Evolutionary conservation across 768 basidiomycete genomes (phyloP), one percentile per base, ranked within the genome.

Genomic region (Hygrophorus pudorinus): DNA sequence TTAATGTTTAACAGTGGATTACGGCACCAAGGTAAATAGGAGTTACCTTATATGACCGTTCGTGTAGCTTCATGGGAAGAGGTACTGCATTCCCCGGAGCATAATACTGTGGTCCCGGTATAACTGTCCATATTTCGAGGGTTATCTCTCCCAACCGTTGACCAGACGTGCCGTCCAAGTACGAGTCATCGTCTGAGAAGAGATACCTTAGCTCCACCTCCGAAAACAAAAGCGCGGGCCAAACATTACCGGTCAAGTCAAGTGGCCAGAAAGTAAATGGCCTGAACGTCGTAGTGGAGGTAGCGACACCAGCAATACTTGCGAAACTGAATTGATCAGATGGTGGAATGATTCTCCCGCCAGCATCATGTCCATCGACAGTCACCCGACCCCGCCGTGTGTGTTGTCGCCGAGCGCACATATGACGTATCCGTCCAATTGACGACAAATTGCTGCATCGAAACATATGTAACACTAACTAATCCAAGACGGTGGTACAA

Each of bases 41-140:
- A 48, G 58, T 38, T 18, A 60, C 62, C 48, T 45, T n/a, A 57
- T 50, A 32, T 1, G 53, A 49, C 13, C 51, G 48, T 34, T 62
- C 59, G 31, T 60, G 56, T 0, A 62, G 51, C 40, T 50, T 47
- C 16, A 42, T 21, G n/a, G 18, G 16, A 11, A 5, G 24, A 14
- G 28, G 47, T 4, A 44, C 21, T 2, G 47, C 38, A 0, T 14
- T 6, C 8, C 14, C 30, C 1, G n/a, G n/a, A 12, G 9, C 27
- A 36, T 5, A 20, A 47, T 38, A 36, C 7, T 36, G 17, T 30
- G 48, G 37, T 30, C 44, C 35, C n/a, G 48, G 44, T 11, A 35
- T 35, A 30, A 47, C 4, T 29, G 28, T 31, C 35, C 42, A 50
- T 43, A 56, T 14, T 12, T 47, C 36, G 5, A 47, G 8, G 7